Evolutionary conservation across 2,329 filamentous ascomycete species (phyloP).

Genomic region (Phyllosticta ampelicida): DNA sequence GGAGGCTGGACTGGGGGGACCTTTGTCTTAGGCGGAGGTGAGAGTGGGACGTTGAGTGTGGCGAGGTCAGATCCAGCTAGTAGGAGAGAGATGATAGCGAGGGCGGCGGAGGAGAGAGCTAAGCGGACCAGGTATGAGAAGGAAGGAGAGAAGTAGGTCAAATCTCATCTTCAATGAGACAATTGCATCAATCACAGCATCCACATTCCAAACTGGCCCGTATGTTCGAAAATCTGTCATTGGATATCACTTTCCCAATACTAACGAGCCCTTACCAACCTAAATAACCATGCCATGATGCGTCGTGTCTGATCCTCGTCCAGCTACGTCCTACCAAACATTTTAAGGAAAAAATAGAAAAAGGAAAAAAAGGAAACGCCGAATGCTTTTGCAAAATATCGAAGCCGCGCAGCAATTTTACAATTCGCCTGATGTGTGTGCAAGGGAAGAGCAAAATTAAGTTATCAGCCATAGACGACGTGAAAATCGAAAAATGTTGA

Average conservation of each 20-base stretch:
- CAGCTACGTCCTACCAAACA: background rate
- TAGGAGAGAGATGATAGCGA: constrained; percentile 64
- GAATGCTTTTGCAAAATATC: background rate
- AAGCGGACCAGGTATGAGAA: constrained; percentile 39
- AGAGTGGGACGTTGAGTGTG: constrained; percentile 16
- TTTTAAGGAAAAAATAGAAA: background rate
- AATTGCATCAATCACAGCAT: background rate
- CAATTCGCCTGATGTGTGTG: background rate
- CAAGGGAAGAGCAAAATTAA: background rate
- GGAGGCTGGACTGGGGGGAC: constrained; percentile 36
- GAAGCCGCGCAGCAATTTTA: background rate
- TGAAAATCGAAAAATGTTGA: background rate
- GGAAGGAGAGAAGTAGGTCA: constrained; percentile 6
- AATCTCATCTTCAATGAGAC: background rate
- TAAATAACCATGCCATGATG: background rate
- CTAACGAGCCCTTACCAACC: background rate
- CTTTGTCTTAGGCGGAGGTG: constrained; percentile 27
- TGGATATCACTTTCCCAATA: background rate
- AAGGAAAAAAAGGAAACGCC: background rate
- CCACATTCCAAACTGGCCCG: background rate
- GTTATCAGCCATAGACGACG: background rate
- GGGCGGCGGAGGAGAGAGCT: constrained; percentile 58
- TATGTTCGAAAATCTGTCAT: background rate
- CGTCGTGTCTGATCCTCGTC: background rate
- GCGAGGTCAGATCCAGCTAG: constrained; percentile 41